phyloP scores from a whole-genome alignment of 2,329 filamentous ascomycete genomes.

The Colletotrichum lupini region DNA sequence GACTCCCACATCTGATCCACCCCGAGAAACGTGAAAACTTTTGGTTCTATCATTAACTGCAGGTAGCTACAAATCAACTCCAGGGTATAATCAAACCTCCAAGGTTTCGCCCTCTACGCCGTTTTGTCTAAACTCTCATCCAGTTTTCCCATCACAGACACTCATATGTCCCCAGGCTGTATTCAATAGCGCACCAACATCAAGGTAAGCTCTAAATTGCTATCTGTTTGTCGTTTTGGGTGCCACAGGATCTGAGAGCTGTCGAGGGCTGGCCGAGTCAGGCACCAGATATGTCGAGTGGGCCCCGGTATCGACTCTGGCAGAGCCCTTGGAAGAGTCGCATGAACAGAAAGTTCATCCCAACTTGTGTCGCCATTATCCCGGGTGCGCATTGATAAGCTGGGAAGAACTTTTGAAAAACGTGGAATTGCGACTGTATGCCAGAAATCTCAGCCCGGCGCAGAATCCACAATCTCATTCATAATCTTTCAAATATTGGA shows the following conservation, averaged over 20 bases:
- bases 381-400: not conserved
- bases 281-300: not conserved
- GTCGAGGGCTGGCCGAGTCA: not conserved
- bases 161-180: not conserved
- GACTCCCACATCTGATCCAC: not conserved
- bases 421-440: too few relatives aligned
- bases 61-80: not conserved
- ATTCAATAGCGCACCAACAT: too few relatives aligned
- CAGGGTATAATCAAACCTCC: not conserved
- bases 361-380: not conserved
- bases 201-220: not conserved
- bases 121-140: not conserved
- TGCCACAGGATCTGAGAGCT: not conserved
- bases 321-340: not conserved
- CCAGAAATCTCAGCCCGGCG: not conserved
- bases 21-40: not conserved
- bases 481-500: not conserved
- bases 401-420: not conserved
- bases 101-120: not conserved
- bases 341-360: constrained; percentile 7
- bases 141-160: not conserved
- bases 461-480: not conserved
- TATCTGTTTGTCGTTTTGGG: not conserved
- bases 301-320: not conserved
- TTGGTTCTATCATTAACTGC: not conserved